Percentiles rank a stretch among this genome's conserved stretches.
These are phyloP conservation scores for Camelina sativa DNA, from an alignment of 345 rosid species.

Conservation along the genomic window DNA sequence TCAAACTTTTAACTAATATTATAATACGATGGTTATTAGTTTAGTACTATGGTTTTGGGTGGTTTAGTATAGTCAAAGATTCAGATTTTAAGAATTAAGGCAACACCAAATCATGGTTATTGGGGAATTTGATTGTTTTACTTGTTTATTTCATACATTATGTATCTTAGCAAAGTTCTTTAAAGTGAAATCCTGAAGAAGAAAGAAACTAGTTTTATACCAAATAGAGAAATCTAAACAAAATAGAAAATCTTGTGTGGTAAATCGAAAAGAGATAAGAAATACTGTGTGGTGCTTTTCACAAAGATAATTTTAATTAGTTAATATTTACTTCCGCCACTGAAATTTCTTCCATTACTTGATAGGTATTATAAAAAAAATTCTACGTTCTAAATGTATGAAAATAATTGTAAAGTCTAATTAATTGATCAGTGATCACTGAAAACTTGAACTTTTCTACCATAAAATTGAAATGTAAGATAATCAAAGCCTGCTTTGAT, in stretches of 20 bases:
- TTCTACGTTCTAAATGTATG: too few relatives aligned
- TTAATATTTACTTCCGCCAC: not conserved
- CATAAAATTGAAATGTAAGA: too few relatives aligned
- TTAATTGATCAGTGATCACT: too few relatives aligned
- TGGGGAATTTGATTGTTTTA: not conserved
- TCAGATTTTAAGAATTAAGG: slow-evolving; percentile 13
- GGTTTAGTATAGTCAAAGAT: slow-evolving; percentile 29
- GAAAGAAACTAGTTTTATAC: not conserved
- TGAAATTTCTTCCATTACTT: not conserved
- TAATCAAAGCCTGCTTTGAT: too few relatives aligned
- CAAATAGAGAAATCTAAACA: not conserved
- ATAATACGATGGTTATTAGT: not conserved
- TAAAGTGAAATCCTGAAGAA: not conserved
- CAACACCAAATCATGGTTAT: slow-evolving; percentile 19
- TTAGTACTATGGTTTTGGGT: not conserved
- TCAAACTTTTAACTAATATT: slow-evolving; percentile 2
- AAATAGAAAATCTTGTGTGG: too few relatives aligned
- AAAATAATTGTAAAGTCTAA: too few relatives aligned
- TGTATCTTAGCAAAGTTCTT: not conserved
- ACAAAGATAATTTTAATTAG: not conserved
- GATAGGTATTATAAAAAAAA: too few relatives aligned
- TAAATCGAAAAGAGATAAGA: too few relatives aligned
- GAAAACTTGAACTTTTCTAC: too few relatives aligned
- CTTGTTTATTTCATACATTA: not conserved
- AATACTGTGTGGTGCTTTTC: not conserved